Percentiles rank a stretch among this genome's conserved stretches.
These are phyloP conservation scores for Dalbergia oliveri DNA, from an alignment of 306 rosid species.

Conservation along the genomic window DNA sequence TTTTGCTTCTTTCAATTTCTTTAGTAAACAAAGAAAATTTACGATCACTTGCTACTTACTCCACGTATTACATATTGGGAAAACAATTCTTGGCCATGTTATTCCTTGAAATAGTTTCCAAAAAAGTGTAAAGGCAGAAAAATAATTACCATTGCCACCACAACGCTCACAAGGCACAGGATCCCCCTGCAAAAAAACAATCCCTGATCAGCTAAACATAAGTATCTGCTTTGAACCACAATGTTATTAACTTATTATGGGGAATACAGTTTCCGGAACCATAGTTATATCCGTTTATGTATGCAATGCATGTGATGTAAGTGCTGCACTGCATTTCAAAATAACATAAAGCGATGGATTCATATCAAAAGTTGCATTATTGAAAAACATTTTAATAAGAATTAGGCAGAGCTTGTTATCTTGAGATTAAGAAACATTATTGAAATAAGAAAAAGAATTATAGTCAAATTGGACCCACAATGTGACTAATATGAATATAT, in stretches of 20 bases:
- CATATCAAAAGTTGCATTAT: neutral
- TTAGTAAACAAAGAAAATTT: constrained; percentile 11
- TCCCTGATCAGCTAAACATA: constrained; percentile 27
- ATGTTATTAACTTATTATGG: neutral
- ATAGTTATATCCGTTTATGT: neutral
- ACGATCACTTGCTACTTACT: neutral
- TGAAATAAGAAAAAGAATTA: neutral
- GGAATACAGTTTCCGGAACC: constrained; percentile 7
- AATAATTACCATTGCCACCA: constrained; percentile 82
- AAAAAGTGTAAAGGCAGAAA: constrained; percentile 15
- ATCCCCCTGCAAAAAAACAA: constrained; percentile 77
- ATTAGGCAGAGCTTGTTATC: constrained; percentile 43
- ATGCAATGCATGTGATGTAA: constrained; percentile 4
- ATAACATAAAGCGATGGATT: neutral
- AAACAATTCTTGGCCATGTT: neutral
- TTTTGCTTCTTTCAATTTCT: neutral
- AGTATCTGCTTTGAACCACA: constrained; percentile 30
- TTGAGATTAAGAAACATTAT: constrained; percentile 57
- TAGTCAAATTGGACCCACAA: neutral
- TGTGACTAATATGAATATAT: neutral
- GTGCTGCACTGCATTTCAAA: constrained; percentile 7
- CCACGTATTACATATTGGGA: neutral
- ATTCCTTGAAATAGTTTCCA: constrained; percentile 15
- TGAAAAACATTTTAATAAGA: neutral
- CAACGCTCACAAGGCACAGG: constrained; percentile 97